Evolutionary conservation across 352 stramenopile species (phyloP).

Genomic region (Plasmopara muralis): DNA sequence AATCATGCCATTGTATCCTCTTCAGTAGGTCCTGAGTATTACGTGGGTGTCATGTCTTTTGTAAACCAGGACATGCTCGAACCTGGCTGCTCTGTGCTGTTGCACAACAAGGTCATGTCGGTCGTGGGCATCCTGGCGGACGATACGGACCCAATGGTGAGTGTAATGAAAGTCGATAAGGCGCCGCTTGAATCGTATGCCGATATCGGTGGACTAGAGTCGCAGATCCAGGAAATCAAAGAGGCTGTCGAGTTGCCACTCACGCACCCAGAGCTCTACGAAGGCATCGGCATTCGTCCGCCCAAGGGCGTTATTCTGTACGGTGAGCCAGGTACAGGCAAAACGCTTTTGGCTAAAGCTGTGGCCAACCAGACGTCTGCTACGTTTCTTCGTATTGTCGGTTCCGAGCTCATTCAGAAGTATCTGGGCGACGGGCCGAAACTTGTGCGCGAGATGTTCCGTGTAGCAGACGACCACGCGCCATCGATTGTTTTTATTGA

Average conservation of each 20-base stretch:
- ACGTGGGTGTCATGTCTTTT: conserved; percentile 99
- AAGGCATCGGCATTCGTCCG: conserved; percentile 98
- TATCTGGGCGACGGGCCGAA: conserved; percentile 99
- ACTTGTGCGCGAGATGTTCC: conserved; percentile 99
- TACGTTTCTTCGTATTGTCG: conserved; percentile 99
- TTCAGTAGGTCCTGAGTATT: conserved; percentile 98
- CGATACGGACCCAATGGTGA: conserved; percentile 99
- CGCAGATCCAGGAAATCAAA: conserved; percentile 95
- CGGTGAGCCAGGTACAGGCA: conserved; percentile 98
- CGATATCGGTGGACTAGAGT: conserved; percentile 98
- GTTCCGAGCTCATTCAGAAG: conserved; percentile 99
- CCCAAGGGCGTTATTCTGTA: conserved; percentile 99
- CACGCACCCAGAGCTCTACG: conserved; percentile 99
- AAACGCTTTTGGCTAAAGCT: conserved; percentile 99
- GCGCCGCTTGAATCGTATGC: conserved; percentile 98
- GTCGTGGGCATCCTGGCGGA: conserved; percentile 98
- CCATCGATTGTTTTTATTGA: conserved; percentile 99
- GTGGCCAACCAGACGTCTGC: conserved; percentile 99
- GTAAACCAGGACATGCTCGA: conserved; percentile 99
- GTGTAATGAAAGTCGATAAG: conserved; percentile 99
- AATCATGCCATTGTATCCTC: conserved; percentile 99
- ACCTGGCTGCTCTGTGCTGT: conserved; percentile 95
- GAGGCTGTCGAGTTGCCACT: conserved; percentile 95
- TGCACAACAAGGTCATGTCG: conserved; percentile 99
- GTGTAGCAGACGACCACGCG: conserved; percentile 96